Evolutionary conservation across 2,329 filamentous ascomycete genomes (phyloP).

Genomic region (Xylariaceae sp.): DNA sequence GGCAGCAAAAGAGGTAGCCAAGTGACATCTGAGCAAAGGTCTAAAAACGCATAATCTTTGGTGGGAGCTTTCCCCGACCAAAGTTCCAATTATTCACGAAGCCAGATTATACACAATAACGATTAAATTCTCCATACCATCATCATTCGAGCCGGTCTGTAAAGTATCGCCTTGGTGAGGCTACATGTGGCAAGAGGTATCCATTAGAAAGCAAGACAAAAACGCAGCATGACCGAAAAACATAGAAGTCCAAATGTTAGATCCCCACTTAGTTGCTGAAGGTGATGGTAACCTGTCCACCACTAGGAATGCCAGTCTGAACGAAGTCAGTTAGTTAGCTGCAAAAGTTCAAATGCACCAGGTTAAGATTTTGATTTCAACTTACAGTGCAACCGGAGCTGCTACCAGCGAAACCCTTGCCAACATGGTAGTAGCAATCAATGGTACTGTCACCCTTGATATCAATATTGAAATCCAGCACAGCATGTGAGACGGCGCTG

Average conservation of each 20-base stretch:
- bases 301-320: slow-evolving; percentile 52
- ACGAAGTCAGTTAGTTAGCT: slow-evolving; percentile 19
- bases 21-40: no score
- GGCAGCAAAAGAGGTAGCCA: no score
- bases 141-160: slow-evolving; percentile 33
- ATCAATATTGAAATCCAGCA: slow-evolving; percentile 80
- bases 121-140: slow-evolving; percentile 43
- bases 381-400: slow-evolving; percentile 82
- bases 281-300: slow-evolving; percentile 52
- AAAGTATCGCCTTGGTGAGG: slow-evolving; percentile 33
- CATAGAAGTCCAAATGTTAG: slow-evolving; percentile 23
- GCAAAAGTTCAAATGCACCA: slow-evolving; percentile 24
- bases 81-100: slow-evolving; percentile 8
- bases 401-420: slow-evolving; percentile 63
- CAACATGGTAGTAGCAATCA: slow-evolving; percentile 70
- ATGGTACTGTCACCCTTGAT: slow-evolving; percentile 69
- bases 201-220: slow-evolving; percentile 44
- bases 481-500: slow-evolving; percentile 71
- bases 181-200: slow-evolving; percentile 43
- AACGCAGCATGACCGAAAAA: slow-evolving; percentile 35
- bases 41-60: no score
- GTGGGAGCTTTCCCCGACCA: not conserved
- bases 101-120: slow-evolving; percentile 44
- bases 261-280: slow-evolving; percentile 46
- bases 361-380: no score